Evolutionary conservation across 83 land plant species (phyloP), one percentile per base, ranked within the genome.

Genomic region (Picea mariana): DNA sequence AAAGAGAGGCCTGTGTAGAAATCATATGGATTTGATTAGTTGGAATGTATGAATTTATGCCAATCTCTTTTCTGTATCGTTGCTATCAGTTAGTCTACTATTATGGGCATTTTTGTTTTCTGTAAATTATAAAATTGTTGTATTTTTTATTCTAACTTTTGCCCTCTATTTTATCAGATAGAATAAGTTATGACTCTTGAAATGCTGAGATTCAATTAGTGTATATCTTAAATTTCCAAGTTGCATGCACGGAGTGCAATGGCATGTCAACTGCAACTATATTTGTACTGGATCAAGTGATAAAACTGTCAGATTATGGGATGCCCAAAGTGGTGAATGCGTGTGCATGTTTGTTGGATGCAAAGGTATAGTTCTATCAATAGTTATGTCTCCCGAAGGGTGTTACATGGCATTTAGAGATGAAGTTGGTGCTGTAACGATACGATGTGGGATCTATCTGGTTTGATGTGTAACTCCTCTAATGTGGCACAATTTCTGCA

Each of bases 261-360:
- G 99, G 99, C 99, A 97, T 90, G 89, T 87, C 77, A 97, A 97
- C 82, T 97, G 95, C 89, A 97, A 97, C 87, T 97, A 97, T 84
- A 89, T 97, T 81, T 95, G 95, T 20, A 97, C 99, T 26, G 99
- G 99, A 58, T 94, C 98, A n/a, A 97, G 98, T 79, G 99, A 95
- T 83, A 95, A 92, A 80, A 95, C 97, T 9, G 98, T 97, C 78
- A 83, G 99, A 72, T 81, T 97, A 77, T 97, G 99, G 99, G 98
- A 97, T 83, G 94, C 92, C 13, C 92, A 90, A 83, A 92, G 92
- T 81, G 99, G 99, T 69, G 99, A 95, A 64, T 94, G 99, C 78
- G 93, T 94, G 64, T 90, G 99, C 11, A 91, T 95, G 27, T 97
- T 97, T 82, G 90, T 95, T 78, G 98, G 99, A 24, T 97, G 94